Base-by-base conservation (phyloP, 108 stramenopile species). In the Mayamaea pseudoterrestris region DNA sequence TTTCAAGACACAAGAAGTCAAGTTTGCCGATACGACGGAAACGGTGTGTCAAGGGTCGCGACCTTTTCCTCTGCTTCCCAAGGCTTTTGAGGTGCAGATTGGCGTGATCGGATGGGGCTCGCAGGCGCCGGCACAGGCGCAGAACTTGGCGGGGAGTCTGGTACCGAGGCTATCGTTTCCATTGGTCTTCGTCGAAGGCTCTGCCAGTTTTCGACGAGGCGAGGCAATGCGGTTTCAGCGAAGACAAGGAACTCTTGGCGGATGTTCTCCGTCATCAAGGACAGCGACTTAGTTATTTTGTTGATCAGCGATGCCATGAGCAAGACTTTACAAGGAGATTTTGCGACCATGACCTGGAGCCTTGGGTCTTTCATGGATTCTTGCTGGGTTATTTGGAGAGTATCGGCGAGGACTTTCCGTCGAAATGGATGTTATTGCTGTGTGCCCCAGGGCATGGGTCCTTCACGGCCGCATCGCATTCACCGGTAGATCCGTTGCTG, bases 361-460 rank as follows among this genome's bases (percentile, higher is more conserved):
- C 39, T 93, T 93, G 95, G 26, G 75, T 96, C 16, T 74, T 71
- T 37, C 95, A 96, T 69, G 95, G 95, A 30, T 96, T 96, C 80
- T 74, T 96, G 58, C 69, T 96, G 43, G 93, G 95, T 53, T 79
- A 96, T 84, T 78, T 96, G 16, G 93, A 96, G 25, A 78, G 82
- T 41, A 92, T 94, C 42, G 90, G 90, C 30, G 87, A 94, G 58
- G 61, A 53, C 3, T 96, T 96, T 83, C 93, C 14, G 89, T 81
- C 25, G 66, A 83, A 53, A 93, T 94, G 85, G 91, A 94, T 62
- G 95, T 96, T 20, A 93, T 96, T 64, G 91, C 91, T 28, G 95
- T 96, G 26, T 93, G 91, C 66, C 95, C 95, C 75, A 96, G 88
- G 95, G 95, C 41, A 96, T 96, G 95, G 95, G 95, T 41, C 95